A percentile compares a stretch with the other conserved stretches of the same genome.
phyloP scores from a whole-genome alignment of 345 rosid species.

The Odontarrhena argentea region DNA sequence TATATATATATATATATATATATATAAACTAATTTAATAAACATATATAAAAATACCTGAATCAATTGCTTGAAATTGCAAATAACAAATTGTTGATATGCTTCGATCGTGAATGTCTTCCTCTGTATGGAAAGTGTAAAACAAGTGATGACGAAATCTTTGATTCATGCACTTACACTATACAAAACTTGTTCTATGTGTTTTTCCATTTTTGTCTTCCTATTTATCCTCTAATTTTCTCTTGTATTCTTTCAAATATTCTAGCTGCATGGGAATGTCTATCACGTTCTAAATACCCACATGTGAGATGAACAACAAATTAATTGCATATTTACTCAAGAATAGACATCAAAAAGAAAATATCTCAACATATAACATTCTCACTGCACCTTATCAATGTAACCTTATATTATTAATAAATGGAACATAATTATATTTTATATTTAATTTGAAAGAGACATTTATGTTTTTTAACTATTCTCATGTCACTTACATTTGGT shows the following conservation, averaged over 20 bases:
- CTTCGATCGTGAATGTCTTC: slow-evolving; percentile 49
- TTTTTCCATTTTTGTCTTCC: slow-evolving; percentile 42
- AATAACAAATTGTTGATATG: slow-evolving; percentile 61
- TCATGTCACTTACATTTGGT: too few relatives aligned
- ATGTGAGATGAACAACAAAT: slow-evolving; percentile 16
- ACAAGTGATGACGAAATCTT: slow-evolving; percentile 40
- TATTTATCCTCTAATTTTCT: slow-evolving; percentile 33
- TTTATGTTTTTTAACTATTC: too few relatives aligned
- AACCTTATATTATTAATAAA: too few relatives aligned
- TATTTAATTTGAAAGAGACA: too few relatives aligned
- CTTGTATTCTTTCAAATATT: slow-evolving; percentile 43
- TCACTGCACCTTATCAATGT: too few relatives aligned
- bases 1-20: too few relatives aligned
- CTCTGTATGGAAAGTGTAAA: slow-evolving; percentile 51
- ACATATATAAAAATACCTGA: slow-evolving; percentile 44
- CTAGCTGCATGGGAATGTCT: slow-evolving; percentile 38
- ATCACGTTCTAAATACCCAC: slow-evolving; percentile 33
- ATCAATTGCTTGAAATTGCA: slow-evolving; percentile 47
- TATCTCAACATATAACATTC: not conserved
- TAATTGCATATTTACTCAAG: not conserved
- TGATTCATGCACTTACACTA: slow-evolving; percentile 44
- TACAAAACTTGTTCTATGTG: slow-evolving; percentile 39
- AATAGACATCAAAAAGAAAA: not conserved
- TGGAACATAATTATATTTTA: too few relatives aligned
- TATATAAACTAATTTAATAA: too few relatives aligned